A percentile compares a stretch with the other conserved stretches of the same genome.
These are phyloP conservation scores for Pythium dissimile DNA, from an alignment of 352 stramenopile species.

Conservation along the genomic window DNA sequence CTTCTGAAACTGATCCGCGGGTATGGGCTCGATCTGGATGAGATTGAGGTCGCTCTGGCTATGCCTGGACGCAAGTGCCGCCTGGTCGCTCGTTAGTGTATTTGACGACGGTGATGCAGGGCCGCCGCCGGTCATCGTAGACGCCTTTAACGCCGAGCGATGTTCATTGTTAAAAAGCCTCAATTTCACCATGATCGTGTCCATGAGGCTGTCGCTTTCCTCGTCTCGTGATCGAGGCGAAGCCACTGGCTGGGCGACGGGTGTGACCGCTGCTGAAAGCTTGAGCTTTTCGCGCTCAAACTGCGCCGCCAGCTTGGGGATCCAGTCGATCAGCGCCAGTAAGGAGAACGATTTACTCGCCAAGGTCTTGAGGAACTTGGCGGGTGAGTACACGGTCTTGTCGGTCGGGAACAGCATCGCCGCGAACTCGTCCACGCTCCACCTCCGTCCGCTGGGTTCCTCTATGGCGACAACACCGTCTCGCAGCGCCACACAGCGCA, in stretches of 20 bases:
- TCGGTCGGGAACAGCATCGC: slow-evolving; percentile 21
- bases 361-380: slow-evolving; percentile 28
- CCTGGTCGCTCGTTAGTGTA: no score
- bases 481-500: slow-evolving; percentile 6
- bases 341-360: slow-evolving; percentile 5
- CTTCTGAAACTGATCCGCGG: slow-evolving; percentile 9
- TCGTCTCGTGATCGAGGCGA: background rate
- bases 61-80: background rate
- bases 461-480: slow-evolving; percentile 26
- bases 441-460: background rate
- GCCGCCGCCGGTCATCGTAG: background rate
- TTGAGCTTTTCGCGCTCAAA: slow-evolving; percentile 18
- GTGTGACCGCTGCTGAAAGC: background rate
- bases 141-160: background rate
- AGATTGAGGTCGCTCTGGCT: background rate
- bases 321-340: slow-evolving; percentile 34
- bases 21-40: slow-evolving; percentile 13
- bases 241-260: background rate
- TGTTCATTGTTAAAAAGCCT: slow-evolving; percentile 1
- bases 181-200: slow-evolving; percentile 14
- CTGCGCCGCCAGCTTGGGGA: slow-evolving; percentile 27
- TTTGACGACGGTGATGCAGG: background rate
- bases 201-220: background rate
- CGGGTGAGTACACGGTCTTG: slow-evolving; percentile 10
- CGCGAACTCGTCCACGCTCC: slow-evolving; percentile 16